phyloP scores from a whole-genome alignment of 495 filamentous ascomycete genomes.

The Daldinia bambusicola region DNA sequence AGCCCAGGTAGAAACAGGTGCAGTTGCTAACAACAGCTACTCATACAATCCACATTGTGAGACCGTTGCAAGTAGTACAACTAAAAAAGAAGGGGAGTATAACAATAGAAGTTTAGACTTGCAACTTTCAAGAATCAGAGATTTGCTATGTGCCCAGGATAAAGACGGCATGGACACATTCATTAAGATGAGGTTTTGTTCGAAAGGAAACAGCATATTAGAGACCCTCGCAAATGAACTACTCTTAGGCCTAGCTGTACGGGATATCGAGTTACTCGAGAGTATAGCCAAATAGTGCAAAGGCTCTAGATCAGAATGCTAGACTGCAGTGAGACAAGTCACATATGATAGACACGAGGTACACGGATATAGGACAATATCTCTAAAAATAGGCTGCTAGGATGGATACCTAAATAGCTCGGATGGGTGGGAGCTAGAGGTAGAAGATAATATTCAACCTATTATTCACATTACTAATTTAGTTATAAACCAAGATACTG shows the following conservation, averaged over 20 bases:
- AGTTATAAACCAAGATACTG: background rate
- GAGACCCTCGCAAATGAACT: constrained; percentile 35
- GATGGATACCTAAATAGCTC: background rate
- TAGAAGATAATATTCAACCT: background rate
- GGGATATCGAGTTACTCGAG: constrained; percentile 27
- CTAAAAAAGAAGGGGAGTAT: background rate
- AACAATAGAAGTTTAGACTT: background rate
- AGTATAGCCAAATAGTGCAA: constrained; percentile 23
- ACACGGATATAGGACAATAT: background rate
- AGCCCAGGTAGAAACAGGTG: background rate
- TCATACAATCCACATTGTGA: background rate
- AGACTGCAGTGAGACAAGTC: background rate
- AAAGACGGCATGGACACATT: constrained; percentile 37
- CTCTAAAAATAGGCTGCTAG: background rate
- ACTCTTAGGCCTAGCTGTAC: constrained; percentile 31
- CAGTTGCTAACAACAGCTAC: background rate
- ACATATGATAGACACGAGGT: background rate
- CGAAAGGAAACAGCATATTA: constrained; percentile 18
- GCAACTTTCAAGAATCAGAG: constrained; percentile 23
- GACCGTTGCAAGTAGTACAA: background rate
- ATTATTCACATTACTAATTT: background rate
- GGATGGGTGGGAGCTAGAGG: background rate
- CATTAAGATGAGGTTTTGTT: constrained; percentile 27
- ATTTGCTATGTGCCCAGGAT: constrained; percentile 19
- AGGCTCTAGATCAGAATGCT: background rate